Percentiles rank a stretch among this genome's conserved stretches.
Evolutionary conservation across 2,329 filamentous ascomycete genomes (phyloP).

Genomic region (Fusarium illudens): DNA sequence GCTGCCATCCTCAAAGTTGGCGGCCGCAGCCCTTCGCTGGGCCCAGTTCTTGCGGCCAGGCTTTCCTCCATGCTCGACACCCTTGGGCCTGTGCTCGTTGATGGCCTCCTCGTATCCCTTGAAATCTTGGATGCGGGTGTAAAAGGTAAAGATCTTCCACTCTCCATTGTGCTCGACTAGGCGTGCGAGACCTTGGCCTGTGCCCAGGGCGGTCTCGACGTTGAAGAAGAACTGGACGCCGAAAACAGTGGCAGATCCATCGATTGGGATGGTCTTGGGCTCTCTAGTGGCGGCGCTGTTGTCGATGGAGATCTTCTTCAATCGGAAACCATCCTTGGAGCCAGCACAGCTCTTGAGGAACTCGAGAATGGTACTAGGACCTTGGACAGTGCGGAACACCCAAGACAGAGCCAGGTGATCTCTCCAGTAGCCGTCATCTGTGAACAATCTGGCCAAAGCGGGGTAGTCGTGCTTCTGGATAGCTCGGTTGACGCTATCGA

Average conservation of each 20-base stretch:
- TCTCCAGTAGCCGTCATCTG: slow-evolving; percentile 62
- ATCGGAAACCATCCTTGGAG: slow-evolving; percentile 49
- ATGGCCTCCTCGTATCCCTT: slow-evolving; percentile 61
- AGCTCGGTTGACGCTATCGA: slow-evolving; percentile 50
- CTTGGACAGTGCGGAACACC: slow-evolving; percentile 63
- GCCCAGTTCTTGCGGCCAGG: slow-evolving; percentile 67
- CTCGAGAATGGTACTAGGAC: slow-evolving; percentile 48
- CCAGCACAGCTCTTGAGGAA: slow-evolving; percentile 48
- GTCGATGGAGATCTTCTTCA: slow-evolving; percentile 58
- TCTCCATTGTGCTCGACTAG: slow-evolving; percentile 54
- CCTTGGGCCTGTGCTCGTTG: slow-evolving; percentile 58
- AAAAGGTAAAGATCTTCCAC: slow-evolving; percentile 73
- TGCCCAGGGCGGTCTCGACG: slow-evolving; percentile 62
- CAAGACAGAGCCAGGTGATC: slow-evolving; percentile 66
- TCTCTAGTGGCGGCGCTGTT: slow-evolving; percentile 53
- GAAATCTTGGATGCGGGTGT: slow-evolving; percentile 65
- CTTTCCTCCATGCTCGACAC: slow-evolving; percentile 64
- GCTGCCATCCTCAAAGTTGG: slow-evolving; percentile 54
- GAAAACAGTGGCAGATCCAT: slow-evolving; percentile 56
- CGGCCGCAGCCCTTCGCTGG: slow-evolving; percentile 59
- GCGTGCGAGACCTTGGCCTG: slow-evolving; percentile 64
- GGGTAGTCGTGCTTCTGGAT: slow-evolving; percentile 49
- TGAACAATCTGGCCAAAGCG: slow-evolving; percentile 41
- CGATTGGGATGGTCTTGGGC: slow-evolving; percentile 57
- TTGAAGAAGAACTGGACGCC: slow-evolving; percentile 66